Evolutionary conservation across 257 asterid genomes (phyloP), one percentile per base, ranked within the genome.

Genomic region (Henckelia pumila): DNA sequence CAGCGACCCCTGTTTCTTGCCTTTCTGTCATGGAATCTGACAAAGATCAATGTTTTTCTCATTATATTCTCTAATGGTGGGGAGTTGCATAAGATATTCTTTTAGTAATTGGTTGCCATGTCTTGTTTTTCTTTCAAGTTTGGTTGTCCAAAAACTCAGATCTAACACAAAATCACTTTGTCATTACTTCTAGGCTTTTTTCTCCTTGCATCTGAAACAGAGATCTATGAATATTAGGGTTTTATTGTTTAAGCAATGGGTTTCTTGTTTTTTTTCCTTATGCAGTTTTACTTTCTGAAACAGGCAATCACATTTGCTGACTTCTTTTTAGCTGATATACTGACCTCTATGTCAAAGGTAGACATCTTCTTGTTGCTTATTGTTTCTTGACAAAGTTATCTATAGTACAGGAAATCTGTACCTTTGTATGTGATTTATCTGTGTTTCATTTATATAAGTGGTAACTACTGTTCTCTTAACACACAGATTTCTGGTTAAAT

Each of bases 331-430:
- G 99, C 98, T 23, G 98, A 91, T 86, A 91, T 91, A 79, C 80
- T 91, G 49, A 94, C 99, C 67, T 91, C 99, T 22, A 94, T 94
- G 99, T 89, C 99, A 56, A 94, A 94, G 99, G 99, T 94, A 79
- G 71, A 85, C 73, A 71, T 69, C 68, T 49, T 66, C 29, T 64
- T 64, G 64, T 75, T 14, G 65, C 57, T 60, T 53, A 14, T 63
- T 61, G 61, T 58, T 63, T 52, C n/a, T 57, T 63, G 64, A 37
- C 67, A 33, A 57, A 49, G 53, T 57, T 25, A 58, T 66, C 14
- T 56, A 35, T 19, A 23, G 9, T 66, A 5, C 55, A 26, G 8
- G 17, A 64, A 59, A 65, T 40, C 20, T 66, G 59, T 67, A 25
- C 26, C 16, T 63, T 26, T 78, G n/a, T 61, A 22, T 78, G 75